These are phyloP conservation scores for Avicennia marina DNA, from an alignment of 257 asterid species.

Conservation along the genomic window DNA sequence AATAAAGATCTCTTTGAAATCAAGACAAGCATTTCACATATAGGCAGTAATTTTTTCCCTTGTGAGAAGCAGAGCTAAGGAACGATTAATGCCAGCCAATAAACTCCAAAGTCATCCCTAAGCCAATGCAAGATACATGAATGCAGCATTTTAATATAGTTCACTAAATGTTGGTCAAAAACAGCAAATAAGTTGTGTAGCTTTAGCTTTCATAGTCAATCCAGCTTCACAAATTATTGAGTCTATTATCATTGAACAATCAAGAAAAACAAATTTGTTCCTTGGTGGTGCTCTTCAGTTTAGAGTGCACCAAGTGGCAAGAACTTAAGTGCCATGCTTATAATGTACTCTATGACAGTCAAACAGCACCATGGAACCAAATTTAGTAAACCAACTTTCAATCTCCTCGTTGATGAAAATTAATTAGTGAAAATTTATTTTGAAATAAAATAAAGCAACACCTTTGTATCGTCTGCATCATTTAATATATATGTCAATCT, in stretches of 20 bases:
- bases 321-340: neutral
- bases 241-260: neutral
- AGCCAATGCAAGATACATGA: conserved; percentile 1
- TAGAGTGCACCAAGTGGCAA: conserved; percentile 1
- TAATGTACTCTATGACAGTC: too few relatives aligned
- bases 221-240: neutral
- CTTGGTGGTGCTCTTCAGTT: neutral
- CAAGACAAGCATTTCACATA: neutral
- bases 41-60: neutral
- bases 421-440: neutral
- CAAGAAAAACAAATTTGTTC: neutral
- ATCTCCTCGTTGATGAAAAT: neutral
- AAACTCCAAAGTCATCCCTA: neutral
- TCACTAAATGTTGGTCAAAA: neutral
- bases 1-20: conserved; percentile 7
- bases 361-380: too few relatives aligned
- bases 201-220: neutral
- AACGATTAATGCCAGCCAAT: neutral
- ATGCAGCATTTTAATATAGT: neutral
- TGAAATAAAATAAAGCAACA: conserved; percentile 23
- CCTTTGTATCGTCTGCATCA: conserved; percentile 82
- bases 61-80: neutral
- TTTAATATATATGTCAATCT: conserved; percentile 84
- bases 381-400: neutral
- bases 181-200: neutral